Evolutionary conservation across 2,329 filamentous ascomycete genomes (phyloP).

Genomic region (Pseudocercospora macadamiae): DNA sequence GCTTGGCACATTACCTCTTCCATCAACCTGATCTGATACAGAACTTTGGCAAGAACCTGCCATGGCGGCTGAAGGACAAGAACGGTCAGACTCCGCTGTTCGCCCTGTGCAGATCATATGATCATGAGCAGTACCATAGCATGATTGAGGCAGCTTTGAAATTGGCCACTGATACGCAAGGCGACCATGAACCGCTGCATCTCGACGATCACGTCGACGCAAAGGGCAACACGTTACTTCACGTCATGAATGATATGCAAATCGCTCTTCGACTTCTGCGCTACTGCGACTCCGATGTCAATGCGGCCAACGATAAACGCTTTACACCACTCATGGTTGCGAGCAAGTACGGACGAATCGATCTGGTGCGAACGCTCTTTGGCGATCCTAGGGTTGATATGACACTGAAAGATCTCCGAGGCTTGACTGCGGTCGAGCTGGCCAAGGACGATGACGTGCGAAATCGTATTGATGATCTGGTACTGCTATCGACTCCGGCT

Average conservation of each 20-base stretch:
- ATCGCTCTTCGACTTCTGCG: conserved; percentile 76
- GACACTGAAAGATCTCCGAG: conserved; percentile 79
- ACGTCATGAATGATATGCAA: conserved; percentile 86
- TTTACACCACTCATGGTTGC: conserved; percentile 98
- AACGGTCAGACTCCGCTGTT: conserved; percentile 98
- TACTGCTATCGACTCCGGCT: conserved; percentile 74
- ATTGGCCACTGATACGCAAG: conserved; percentile 73
- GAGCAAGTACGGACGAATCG: conserved; percentile 94
- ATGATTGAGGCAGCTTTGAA: conserved; percentile 86
- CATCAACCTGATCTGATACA: conserved; percentile 80
- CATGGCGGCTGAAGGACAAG: conserved; percentile 89
- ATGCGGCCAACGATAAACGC: conserved; percentile 90
- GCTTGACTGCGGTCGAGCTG: conserved; percentile 90
- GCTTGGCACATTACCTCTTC: conserved; percentile 94
- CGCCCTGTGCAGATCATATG: conserved; percentile 91
- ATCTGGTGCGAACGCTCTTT: conserved; percentile 88
- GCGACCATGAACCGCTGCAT: conserved; percentile 78
- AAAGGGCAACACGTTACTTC: conserved; percentile 93
- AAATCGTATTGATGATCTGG: conserved; percentile 93
- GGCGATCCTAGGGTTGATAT: conserved; percentile 85
- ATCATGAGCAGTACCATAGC: conserved; percentile 79
- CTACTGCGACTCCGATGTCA: conserved; percentile 90
- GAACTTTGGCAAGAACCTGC: conserved; percentile 74
- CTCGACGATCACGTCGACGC: conserved; percentile 89
- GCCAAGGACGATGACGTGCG: conserved; percentile 97